phyloP scores from a whole-genome alignment of 2,329 filamentous ascomycete species.

The Hypoxylon sp. region DNA sequence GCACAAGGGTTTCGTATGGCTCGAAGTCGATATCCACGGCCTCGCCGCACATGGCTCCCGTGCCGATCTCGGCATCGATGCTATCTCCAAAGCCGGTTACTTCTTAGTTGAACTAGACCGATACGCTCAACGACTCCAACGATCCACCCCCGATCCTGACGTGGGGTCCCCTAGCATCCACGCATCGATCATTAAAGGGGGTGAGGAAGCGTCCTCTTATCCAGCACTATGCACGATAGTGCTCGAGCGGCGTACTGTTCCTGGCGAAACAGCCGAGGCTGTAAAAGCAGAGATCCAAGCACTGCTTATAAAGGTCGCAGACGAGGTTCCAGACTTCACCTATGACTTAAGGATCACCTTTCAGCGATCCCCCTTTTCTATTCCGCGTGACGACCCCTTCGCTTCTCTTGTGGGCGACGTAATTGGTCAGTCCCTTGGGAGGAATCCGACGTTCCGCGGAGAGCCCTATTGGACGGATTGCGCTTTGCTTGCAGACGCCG shows the following conservation, averaged over 20 bases:
- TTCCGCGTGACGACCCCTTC: slow-evolving; percentile 60
- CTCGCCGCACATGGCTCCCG: slow-evolving; percentile 61
- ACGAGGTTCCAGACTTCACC: slow-evolving; percentile 56
- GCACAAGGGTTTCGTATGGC: slow-evolving; percentile 67
- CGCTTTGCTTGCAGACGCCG: slow-evolving; percentile 62
- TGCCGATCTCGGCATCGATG: slow-evolving; percentile 63
- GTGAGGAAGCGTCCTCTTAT: slow-evolving; percentile 67
- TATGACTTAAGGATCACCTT: slow-evolving; percentile 60
- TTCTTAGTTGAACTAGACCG: slow-evolving; percentile 63
- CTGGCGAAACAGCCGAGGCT: slow-evolving; percentile 58
- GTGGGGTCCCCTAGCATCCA: slow-evolving; percentile 62
- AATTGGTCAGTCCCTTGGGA: slow-evolving; percentile 51
- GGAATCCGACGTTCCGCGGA: slow-evolving; percentile 49
- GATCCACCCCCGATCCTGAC: slow-evolving; percentile 50
- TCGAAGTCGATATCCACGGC: slow-evolving; percentile 61
- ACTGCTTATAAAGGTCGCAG: slow-evolving; percentile 6
- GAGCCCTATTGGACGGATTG: slow-evolving; percentile 66
- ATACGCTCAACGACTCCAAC: slow-evolving; percentile 56
- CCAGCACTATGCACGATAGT: slow-evolving; percentile 64
- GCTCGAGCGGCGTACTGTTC: slow-evolving; percentile 64
- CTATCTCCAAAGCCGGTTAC: slow-evolving; percentile 63
- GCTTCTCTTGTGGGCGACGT: slow-evolving; percentile 53
- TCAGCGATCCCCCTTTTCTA: slow-evolving; percentile 60
- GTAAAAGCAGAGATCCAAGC: slow-evolving; percentile 57
- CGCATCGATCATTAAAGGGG: slow-evolving; percentile 64